These are phyloP conservation scores for Clonostachys solani DNA, from an alignment of 2,329 filamentous ascomycete genomes.

Conservation along the genomic window DNA sequence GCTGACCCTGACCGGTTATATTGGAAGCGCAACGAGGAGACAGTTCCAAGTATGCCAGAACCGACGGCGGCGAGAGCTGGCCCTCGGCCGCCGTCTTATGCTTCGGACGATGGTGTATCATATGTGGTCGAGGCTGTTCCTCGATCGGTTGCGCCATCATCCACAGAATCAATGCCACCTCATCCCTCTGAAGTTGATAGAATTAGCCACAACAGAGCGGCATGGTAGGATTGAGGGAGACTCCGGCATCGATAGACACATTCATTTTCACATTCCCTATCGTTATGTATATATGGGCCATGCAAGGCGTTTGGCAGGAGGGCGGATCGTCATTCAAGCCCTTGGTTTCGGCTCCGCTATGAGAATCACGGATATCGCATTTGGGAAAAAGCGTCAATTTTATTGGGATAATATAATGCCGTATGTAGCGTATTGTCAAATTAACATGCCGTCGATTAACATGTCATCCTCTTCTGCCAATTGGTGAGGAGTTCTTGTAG, in stretches of 20 bases:
- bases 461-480: too few relatives aligned
- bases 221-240: too few relatives aligned
- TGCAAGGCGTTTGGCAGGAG: neutral
- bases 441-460: too few relatives aligned
- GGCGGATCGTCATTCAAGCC: neutral
- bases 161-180: slow-evolving; percentile 34
- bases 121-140: slow-evolving; percentile 68
- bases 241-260: too few relatives aligned
- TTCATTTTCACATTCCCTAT: too few relatives aligned
- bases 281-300: too few relatives aligned
- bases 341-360: neutral
- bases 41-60: slow-evolving; percentile 8
- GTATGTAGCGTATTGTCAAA: too few relatives aligned
- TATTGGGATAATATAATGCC: neutral
- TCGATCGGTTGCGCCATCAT: slow-evolving; percentile 47
- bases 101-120: slow-evolving; percentile 68
- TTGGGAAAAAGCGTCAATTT: neutral
- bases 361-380: neutral
- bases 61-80: slow-evolving; percentile 12
- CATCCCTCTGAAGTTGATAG: slow-evolving; percentile 41
- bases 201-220: neutral
- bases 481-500: too few relatives aligned
- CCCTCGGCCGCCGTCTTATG: slow-evolving; percentile 68
- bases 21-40: slow-evolving; percentile 63
- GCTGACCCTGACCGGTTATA: slow-evolving; percentile 78